These are phyloP conservation scores for Blastocystis sp. DNA, from an alignment of 352 stramenopile genomes.

Conservation along the genomic window DNA sequence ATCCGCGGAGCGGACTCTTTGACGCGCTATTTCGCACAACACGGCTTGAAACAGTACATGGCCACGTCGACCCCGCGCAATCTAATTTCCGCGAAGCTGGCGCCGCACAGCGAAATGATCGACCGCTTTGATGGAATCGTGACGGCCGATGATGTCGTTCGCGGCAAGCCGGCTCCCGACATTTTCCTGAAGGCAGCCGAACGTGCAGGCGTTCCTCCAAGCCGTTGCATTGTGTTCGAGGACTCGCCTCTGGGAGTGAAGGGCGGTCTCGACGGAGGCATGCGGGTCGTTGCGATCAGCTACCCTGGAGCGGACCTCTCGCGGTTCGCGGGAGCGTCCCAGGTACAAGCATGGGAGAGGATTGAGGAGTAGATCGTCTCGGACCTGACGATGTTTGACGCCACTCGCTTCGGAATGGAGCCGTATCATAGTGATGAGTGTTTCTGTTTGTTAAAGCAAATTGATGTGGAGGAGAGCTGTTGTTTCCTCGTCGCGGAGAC, in stretches of 20 bases:
- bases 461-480: neutral
- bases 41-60: conserved; percentile 47
- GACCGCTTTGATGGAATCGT: conserved; percentile 21
- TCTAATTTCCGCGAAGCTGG: conserved; percentile 35
- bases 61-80: conserved; percentile 13
- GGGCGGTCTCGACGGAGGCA: conserved; percentile 1
- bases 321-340: neutral
- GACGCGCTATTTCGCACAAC: conserved; percentile 4
- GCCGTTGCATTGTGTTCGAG: conserved; percentile 52
- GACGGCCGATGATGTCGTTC: conserved; percentile 23
- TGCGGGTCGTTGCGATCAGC: conserved; percentile 11
- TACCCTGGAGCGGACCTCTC: conserved; percentile 5
- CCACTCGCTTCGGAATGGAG: conserved; percentile 1
- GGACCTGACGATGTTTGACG: conserved; percentile 11
- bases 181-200: conserved; percentile 56
- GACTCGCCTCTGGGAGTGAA: conserved; percentile 38
- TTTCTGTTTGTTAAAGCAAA: neutral
- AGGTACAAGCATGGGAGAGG: neutral
- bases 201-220: conserved; percentile 12
- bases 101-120: conserved; percentile 32
- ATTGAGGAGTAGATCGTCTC: neutral
- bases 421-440: conserved; percentile 20
- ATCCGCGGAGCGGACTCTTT: conserved; percentile 3
- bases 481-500: neutral
- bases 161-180: conserved; percentile 51